Evolutionary conservation across 768 basidiomycete species (phyloP).

Genomic region (Collybiopsis confluens): DNA sequence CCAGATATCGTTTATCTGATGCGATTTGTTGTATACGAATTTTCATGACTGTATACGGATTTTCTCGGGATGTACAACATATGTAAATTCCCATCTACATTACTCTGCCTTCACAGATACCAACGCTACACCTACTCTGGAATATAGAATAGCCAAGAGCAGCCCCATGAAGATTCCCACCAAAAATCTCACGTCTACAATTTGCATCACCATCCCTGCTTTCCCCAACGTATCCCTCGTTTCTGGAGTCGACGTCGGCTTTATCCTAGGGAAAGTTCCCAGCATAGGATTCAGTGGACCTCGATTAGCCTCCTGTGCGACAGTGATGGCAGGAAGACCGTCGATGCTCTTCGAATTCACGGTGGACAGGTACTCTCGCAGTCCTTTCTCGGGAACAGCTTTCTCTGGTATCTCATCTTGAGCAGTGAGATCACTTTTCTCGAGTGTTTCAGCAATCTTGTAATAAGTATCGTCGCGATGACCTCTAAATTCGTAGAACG

Average conservation of each 20-base stretch:
- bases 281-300: background rate
- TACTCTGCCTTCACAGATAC: too few relatives aligned
- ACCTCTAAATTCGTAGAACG: constrained; percentile 51
- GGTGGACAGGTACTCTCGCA: constrained; percentile 51
- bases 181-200: background rate
- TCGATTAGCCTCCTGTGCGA: constrained; percentile 19
- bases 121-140: too few relatives aligned
- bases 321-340: constrained; percentile 46
- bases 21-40: too few relatives aligned
- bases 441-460: constrained; percentile 41
- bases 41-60: too few relatives aligned
- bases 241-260: too few relatives aligned
- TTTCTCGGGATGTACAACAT: too few relatives aligned
- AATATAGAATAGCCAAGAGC: background rate
- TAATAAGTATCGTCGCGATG: constrained; percentile 52
- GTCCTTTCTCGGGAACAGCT: constrained; percentile 32
- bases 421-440: constrained; percentile 26
- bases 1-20: too few relatives aligned
- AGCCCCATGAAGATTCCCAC: constrained; percentile 1
- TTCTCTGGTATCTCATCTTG: background rate
- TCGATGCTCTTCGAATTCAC: constrained; percentile 52
- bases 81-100: too few relatives aligned
- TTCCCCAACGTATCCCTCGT: background rate
- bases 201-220: background rate
- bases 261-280: background rate